Evolutionary conservation across 371 early-diverging fungal species (phyloP).

Genomic region (Mortierella sp.): DNA sequence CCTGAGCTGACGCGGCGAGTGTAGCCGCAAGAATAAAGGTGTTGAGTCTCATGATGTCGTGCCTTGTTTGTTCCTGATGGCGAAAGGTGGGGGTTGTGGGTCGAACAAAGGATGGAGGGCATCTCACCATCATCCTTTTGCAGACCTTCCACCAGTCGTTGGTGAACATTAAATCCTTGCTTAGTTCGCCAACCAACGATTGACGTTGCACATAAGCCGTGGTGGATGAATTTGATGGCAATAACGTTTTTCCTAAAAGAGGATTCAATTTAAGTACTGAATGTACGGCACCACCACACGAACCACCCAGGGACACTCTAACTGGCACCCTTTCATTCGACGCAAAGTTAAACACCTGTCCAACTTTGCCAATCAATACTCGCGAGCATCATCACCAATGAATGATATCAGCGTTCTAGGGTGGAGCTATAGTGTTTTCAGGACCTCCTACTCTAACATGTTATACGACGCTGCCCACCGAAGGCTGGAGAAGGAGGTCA

Average conservation of each 20-base stretch:
- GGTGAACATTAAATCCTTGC: not conserved
- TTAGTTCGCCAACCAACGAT: too few relatives aligned
- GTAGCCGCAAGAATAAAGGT: conserved; percentile 44
- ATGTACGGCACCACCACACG: too few relatives aligned
- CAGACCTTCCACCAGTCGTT: not conserved
- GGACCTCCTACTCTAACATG: not conserved
- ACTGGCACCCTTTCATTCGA: too few relatives aligned
- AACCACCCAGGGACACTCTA: too few relatives aligned
- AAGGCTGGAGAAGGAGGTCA: not conserved
- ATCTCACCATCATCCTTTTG: conserved; percentile 2
- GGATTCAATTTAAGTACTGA: too few relatives aligned
- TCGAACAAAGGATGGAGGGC: not conserved
- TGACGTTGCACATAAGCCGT: too few relatives aligned
- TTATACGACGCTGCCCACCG: not conserved
- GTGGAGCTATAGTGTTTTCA: not conserved
- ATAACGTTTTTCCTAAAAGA: too few relatives aligned
- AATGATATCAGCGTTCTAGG: not conserved
- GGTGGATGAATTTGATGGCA: too few relatives aligned
- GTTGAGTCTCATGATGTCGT: conserved; percentile 37
- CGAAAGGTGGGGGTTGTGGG: not conserved
- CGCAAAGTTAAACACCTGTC: too few relatives aligned
- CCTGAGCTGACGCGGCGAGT: conserved; percentile 44
- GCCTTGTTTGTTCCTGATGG: conserved; percentile 3
- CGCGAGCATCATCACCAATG: not conserved
- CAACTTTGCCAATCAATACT: too few relatives aligned